phyloP scores from a whole-genome alignment of 352 stramenopile genomes.

The Peronospora farinosa region DNA sequence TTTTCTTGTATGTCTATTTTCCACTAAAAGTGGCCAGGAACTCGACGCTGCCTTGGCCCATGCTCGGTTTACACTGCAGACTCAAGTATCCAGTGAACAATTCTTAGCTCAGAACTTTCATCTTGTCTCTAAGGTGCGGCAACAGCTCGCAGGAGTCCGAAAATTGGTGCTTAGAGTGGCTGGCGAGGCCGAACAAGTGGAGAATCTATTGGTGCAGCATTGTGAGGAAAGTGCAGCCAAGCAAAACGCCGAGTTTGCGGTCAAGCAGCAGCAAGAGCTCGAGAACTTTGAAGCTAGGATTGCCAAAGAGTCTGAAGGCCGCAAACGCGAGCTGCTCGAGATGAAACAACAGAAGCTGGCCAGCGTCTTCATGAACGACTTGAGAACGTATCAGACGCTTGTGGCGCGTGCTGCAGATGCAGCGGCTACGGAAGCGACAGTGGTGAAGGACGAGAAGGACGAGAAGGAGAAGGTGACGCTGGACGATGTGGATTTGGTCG shows the following conservation, averaged over 20 bases:
- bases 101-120: constrained; percentile 65
- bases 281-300: constrained; percentile 65
- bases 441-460: background rate
- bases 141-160: constrained; percentile 45
- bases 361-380: constrained; percentile 64
- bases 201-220: constrained; percentile 57
- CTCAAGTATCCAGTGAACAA: constrained; percentile 60
- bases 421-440: constrained; percentile 7
- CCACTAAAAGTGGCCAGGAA: constrained; percentile 39
- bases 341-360: constrained; percentile 47
- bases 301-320: constrained; percentile 55
- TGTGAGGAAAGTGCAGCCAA: constrained; percentile 67
- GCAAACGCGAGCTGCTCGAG: constrained; percentile 51
- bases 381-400: constrained; percentile 76
- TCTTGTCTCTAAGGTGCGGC: constrained; percentile 42
- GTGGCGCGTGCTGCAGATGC: constrained; percentile 46
- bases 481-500: constrained; percentile 67
- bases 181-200: constrained; percentile 56
- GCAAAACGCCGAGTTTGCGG: constrained; percentile 69
- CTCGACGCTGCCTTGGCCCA: constrained; percentile 34
- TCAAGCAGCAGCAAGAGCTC: constrained; percentile 62
- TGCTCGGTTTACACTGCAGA: constrained; percentile 43
- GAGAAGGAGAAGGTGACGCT: constrained; percentile 39
- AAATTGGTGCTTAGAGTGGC: constrained; percentile 51
- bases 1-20: constrained; percentile 7